These are phyloP conservation scores for Canavalia ensiformis DNA, from an alignment of 306 rosid genomes.

Conservation along the genomic window DNA sequence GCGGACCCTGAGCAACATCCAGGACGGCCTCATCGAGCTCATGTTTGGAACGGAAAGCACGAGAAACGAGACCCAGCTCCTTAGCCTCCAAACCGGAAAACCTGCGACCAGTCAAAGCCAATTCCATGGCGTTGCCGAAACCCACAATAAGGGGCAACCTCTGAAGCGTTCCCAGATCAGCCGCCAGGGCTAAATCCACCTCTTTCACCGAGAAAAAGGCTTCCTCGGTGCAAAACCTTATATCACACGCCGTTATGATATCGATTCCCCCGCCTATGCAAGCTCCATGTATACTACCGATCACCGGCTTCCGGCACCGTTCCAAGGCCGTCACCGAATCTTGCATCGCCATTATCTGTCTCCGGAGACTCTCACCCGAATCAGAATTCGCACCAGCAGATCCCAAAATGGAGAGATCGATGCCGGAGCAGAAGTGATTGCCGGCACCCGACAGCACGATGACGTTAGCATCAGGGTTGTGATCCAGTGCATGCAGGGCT, in stretches of 20 bases:
- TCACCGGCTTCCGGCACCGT: constrained; percentile 88
- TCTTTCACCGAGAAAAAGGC: constrained; percentile 91
- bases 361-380: constrained; percentile 76
- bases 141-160: constrained; percentile 83
- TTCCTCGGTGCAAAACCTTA: constrained; percentile 74
- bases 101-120: constrained; percentile 84
- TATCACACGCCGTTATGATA: constrained; percentile 80
- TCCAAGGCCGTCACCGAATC: constrained; percentile 79
- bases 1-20: constrained; percentile 63
- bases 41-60: constrained; percentile 57
- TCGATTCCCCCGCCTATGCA: constrained; percentile 89
- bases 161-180: constrained; percentile 91
- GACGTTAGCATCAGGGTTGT: constrained; percentile 64
- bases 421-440: constrained; percentile 84
- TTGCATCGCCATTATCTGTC: constrained; percentile 70
- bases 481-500: constrained; percentile 74
- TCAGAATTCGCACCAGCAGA: not conserved
- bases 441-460: constrained; percentile 79
- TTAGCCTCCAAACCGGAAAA: constrained; percentile 83
- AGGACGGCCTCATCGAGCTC: constrained; percentile 62
- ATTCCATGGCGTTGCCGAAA: constrained; percentile 76
- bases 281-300: constrained; percentile 78
- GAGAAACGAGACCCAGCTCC: constrained; percentile 73
- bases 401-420: constrained; percentile 61
- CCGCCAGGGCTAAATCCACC: constrained; percentile 84